A percentile compares a stretch with the other conserved stretches of the same genome.
Evolutionary conservation across 2,329 filamentous ascomycete genomes (phyloP).

Genomic region (Pezizomycotina sp.): DNA sequence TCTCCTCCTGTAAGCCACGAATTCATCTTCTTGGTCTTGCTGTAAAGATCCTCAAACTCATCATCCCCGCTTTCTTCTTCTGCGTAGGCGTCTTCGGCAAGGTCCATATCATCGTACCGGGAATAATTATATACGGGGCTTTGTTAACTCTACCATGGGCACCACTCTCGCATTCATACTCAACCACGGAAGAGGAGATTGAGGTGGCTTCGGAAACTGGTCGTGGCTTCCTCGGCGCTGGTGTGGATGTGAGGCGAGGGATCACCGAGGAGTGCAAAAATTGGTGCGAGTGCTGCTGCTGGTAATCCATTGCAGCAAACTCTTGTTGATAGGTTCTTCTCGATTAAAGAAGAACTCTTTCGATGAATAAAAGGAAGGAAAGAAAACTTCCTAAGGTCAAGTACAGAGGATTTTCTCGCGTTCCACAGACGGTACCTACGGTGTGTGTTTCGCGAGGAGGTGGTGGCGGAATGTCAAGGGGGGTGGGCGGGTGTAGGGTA

Average conservation of each 20-base stretch:
- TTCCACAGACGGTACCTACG: too few relatives aligned
- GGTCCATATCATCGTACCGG: conserved; percentile 17
- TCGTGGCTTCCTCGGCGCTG: conserved; percentile 9
- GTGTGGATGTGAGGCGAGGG: conserved; percentile 11
- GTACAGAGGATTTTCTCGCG: too few relatives aligned
- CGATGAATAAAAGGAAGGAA: too few relatives aligned
- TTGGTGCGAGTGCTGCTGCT: conserved; percentile 14
- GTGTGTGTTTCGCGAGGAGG: too few relatives aligned
- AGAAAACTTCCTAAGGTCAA: too few relatives aligned
- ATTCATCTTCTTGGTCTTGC: conserved; percentile 23
- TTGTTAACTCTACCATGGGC: conserved; percentile 12
- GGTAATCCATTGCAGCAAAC: too few relatives aligned
- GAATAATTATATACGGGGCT: conserved; percentile 17
- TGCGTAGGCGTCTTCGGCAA: conserved; percentile 14
- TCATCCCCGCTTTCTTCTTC: conserved; percentile 19
- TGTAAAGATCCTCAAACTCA: conserved; percentile 20
- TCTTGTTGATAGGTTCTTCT: too few relatives aligned
- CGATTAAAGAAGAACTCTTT: too few relatives aligned
- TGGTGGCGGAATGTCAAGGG: too few relatives aligned
- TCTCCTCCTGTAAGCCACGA: conserved; percentile 25
- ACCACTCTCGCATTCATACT: conserved; percentile 18
- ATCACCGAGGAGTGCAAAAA: conserved; percentile 18
- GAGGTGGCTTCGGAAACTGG: conserved; percentile 25
- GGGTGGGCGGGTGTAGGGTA: too few relatives aligned
- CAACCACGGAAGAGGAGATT: conserved; percentile 24